Conservation (phyloP, 306 rosid species). For the Sesbania bispinosa region DNA sequence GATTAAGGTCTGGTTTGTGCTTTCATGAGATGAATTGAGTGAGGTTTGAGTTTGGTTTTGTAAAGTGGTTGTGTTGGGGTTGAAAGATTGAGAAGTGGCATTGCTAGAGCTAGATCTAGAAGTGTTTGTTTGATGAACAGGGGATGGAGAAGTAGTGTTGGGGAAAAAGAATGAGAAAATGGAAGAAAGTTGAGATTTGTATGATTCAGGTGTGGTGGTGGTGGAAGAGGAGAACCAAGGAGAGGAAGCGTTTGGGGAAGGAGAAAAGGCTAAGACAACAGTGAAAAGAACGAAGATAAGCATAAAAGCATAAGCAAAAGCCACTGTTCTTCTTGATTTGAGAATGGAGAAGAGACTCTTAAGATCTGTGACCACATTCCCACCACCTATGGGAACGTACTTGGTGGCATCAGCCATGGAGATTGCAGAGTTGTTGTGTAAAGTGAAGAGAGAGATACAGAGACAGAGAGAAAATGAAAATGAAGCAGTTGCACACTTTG, state of each 20-base stretch:
- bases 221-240: constrained; percentile 51
- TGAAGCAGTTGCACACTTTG: too few species aligned
- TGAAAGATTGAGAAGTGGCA: constrained; percentile 31
- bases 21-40: not conserved
- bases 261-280: constrained; percentile 60
- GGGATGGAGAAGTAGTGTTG: constrained; percentile 30
- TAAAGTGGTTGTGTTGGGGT: not conserved
- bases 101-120: constrained; percentile 69
- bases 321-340: constrained; percentile 55
- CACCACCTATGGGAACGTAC: constrained; percentile 43
- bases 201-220: not conserved
- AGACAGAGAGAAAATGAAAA: not conserved
- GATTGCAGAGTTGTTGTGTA: not conserved
- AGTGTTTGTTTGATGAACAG: constrained; percentile 18
- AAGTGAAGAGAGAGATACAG: too few species aligned
- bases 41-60: constrained; percentile 27
- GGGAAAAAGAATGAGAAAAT: constrained; percentile 53
- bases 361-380: constrained; percentile 48
- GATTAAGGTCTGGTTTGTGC: constrained; percentile 11
- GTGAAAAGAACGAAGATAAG: constrained; percentile 69
- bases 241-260: constrained; percentile 52
- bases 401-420: constrained; percentile 78
- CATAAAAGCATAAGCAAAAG: constrained; percentile 63
- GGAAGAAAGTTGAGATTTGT: constrained; percentile 50
- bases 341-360: constrained; percentile 51